Evolutionary conservation across 805 yeast genomes (phyloP), one percentile per base, ranked within the genome.

Genomic region (Candida yuanshanica): DNA sequence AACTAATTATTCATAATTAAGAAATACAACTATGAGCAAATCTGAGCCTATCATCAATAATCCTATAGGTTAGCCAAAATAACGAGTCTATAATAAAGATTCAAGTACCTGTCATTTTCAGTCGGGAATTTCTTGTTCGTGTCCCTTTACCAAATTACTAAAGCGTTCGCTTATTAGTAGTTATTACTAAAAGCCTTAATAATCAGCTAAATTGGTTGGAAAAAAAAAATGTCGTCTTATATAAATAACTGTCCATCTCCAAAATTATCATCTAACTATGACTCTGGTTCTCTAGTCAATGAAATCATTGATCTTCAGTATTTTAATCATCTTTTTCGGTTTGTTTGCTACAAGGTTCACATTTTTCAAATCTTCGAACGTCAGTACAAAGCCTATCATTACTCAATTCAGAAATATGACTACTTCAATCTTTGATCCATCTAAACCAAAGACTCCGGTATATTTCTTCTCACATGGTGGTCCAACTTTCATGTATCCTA

Each of bases 391-490:
- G 9, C n/a, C 36, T 5, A 27, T 36, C 8, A 32, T 38, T 22
- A 14, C 36, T 2, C 20, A 14, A 26, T 7, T 26, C 13, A 8
- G 29, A 10, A 8, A 39, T 11, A n/a, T 32, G 13, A 31, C 39
- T 24, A 18, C 27, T 13, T 31, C 47, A 3, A 33, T 52, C 18
- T 51, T 52, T 26, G 50, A 52, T 35, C 6, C 44, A 0, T 10
- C 46, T 1, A 46, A 38, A 14, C 57, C 56, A 33, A 54, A 47
- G 48, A 60, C 61, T 9, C 91, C 93, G 7, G 73, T 79, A 1
- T 82, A 64, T 56, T 86, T 84, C 59, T 56, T 83, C 33, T 78
- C 87, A n/a, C 95, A 85, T 62, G 95, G 95, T 7, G 93, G 90
- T 1, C 95, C 95, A 7, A 78, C 84, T 1, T 83, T 85, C 58